Base-by-base conservation (phyloP, 176 grass and related monocot species). In the Aegilops speltoides region DNA sequence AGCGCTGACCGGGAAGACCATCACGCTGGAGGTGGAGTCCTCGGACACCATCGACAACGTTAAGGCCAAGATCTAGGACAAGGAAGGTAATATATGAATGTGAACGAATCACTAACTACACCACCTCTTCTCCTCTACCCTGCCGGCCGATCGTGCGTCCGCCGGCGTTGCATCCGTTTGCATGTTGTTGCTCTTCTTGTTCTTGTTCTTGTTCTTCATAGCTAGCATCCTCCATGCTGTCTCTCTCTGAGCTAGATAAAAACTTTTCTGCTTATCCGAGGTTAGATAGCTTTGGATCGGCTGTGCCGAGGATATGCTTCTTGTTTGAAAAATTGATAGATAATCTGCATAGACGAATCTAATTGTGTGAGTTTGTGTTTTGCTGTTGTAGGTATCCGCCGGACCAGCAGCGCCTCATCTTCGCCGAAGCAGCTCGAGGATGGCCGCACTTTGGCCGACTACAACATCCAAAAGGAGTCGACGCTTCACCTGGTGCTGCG, bases 381-480 rank as follows among this genome's bases (percentile, higher is more conserved):
- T 73, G 24, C 16, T 26, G 6, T 56, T 26, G 6, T 56, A 86
- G 86, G 86, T 6, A 77, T 91, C 69, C 83, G 1, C 87, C 87
- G 64, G 91, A 93, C 36, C 82, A 93, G 82, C 91, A 93, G 69
- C 76, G 91, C 22, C 85, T 93, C 50, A 90, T 93, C 88, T 90
- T 90, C 31, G 91, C 85, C 0, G 88, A 93, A 90, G 78, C 88
- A 94, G 92, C 82, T 91, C 26, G 92, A 94, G 38, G 91, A 93
- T 37, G 85, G 71, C 61, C 54, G 78, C 26, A 86, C 77, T 4
- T 78, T 93, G 37, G 88, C 85, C 12, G 88, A 88, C 85, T 93
- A 88, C 88, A 90, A 76, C 70, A 93, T 93, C 52, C 85, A 90
- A 59, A 86, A 92, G 83, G 90, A 92, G 86, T 86, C 86, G 22